These are phyloP conservation scores for Suillus placidus DNA, from an alignment of 768 basidiomycete species.

Conservation along the genomic window DNA sequence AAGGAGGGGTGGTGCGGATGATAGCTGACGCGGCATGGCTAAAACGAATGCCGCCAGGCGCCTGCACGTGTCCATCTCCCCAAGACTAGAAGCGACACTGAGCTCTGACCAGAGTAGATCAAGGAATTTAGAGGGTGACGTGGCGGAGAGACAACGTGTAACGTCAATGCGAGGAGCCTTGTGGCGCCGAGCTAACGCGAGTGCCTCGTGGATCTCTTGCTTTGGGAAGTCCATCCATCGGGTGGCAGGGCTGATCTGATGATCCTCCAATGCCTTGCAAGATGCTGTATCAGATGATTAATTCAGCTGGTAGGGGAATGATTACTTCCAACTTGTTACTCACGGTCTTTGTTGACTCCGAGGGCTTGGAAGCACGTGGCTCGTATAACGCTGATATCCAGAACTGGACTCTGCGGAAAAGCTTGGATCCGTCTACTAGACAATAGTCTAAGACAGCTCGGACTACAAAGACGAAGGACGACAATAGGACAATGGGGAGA, in stretches of 20 bases:
- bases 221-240: slow-evolving; percentile 57
- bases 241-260: slow-evolving; percentile 30
- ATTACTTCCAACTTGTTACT: slow-evolving; percentile 12
- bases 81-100: slow-evolving; percentile 50
- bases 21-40: slow-evolving; percentile 54
- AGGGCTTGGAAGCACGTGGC: slow-evolving; percentile 42
- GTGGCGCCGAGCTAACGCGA: slow-evolving; percentile 59
- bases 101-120: slow-evolving; percentile 71
- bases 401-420: slow-evolving; percentile 29
- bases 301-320: neutral
- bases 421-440: slow-evolving; percentile 43
- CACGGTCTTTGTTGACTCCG: slow-evolving; percentile 42
- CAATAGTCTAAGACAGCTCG: slow-evolving; percentile 50
- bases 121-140: slow-evolving; percentile 64
- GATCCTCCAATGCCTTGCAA: slow-evolving; percentile 20
- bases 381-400: slow-evolving; percentile 43
- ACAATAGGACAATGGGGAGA: slow-evolving; percentile 67
- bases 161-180: slow-evolving; percentile 70
- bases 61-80: slow-evolving; percentile 63
- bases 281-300: slow-evolving; percentile 17
- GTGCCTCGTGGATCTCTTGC: slow-evolving; percentile 57
- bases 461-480: slow-evolving; percentile 66
- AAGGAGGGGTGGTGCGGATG: slow-evolving; percentile 61
- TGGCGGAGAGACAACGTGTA: slow-evolving; percentile 61
- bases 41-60: slow-evolving; percentile 71